Conservation (phyloP, 1,139 yeast genomes). For the Suhomyces bribrorum region DNA sequence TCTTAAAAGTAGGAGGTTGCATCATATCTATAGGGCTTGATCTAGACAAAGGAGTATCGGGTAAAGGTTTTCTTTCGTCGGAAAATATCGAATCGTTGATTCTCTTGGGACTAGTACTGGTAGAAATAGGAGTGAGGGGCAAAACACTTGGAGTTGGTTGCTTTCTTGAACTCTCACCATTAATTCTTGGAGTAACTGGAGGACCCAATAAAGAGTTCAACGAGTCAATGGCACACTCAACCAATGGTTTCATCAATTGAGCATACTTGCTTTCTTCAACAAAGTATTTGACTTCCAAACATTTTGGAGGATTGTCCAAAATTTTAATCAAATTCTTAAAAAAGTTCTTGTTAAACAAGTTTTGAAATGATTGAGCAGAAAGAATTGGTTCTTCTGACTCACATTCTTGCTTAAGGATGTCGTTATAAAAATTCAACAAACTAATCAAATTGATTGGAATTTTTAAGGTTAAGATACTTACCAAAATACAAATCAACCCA, state of each 20-base stretch:
- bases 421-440: constrained; percentile 25
- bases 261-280: constrained; percentile 38
- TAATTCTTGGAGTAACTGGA: constrained; percentile 19
- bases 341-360: constrained; percentile 28
- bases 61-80: constrained; percentile 7
- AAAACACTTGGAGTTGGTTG: constrained; percentile 11
- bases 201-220: constrained; percentile 20
- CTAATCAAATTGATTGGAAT: constrained; percentile 30
- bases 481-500: constrained; percentile 40
- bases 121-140: constrained; percentile 32
- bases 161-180: constrained; percentile 10
- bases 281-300: constrained; percentile 45
- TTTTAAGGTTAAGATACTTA: constrained; percentile 19
- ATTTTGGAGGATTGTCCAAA: constrained; percentile 48
- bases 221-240: constrained; percentile 31
- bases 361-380: constrained; percentile 23
- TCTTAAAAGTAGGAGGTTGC: constrained; percentile 17
- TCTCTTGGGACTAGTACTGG: constrained; percentile 28
- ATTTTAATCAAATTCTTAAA: constrained; percentile 39
- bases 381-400: constrained; percentile 21
- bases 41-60: constrained; percentile 14
- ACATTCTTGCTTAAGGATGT: constrained; percentile 16
- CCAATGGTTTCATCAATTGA: constrained; percentile 39
- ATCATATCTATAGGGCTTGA: constrained; percentile 13
- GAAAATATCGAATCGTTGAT: constrained; percentile 15